These are phyloP conservation scores for Trichoderma hamatum DNA, from an alignment of 2,329 filamentous ascomycete species.

Conservation along the genomic window DNA sequence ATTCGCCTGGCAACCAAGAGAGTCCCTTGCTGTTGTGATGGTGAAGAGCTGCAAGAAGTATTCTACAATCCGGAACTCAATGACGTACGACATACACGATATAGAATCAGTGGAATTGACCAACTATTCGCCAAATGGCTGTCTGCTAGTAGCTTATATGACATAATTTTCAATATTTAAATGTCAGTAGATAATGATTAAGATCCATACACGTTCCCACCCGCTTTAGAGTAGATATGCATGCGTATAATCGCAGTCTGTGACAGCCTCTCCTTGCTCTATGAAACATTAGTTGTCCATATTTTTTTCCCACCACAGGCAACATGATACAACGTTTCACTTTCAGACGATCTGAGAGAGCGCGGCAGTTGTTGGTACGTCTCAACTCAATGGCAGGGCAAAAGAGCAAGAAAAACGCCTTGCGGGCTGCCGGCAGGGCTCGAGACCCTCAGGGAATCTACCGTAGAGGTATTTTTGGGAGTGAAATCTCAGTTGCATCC, in stretches of 20 bases:
- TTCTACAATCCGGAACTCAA: background rate
- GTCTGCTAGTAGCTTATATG: background rate
- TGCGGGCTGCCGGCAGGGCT: background rate
- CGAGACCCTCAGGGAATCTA: background rate
- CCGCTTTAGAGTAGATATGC: background rate
- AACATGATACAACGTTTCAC: background rate
- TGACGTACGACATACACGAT: background rate
- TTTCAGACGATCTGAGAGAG: background rate
- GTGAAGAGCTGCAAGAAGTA: background rate
- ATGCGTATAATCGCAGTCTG: background rate
- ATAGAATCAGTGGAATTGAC: background rate
- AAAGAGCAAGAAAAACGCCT: constrained; percentile 16
- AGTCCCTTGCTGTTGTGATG: background rate
- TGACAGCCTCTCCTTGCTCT: background rate
- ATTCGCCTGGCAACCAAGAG: background rate
- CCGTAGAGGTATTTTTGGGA: background rate
- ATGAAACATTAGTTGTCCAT: background rate
- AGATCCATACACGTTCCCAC: background rate
- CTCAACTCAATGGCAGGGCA: background rate
- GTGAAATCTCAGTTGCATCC: background rate
- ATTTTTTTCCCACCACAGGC: background rate
- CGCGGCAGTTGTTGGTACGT: background rate
- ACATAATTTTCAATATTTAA: background rate
- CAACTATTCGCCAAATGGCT: background rate
- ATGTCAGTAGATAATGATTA: background rate